Conservation (phyloP, 768 basidiomycete species). For the Calocybe indica region DNA sequence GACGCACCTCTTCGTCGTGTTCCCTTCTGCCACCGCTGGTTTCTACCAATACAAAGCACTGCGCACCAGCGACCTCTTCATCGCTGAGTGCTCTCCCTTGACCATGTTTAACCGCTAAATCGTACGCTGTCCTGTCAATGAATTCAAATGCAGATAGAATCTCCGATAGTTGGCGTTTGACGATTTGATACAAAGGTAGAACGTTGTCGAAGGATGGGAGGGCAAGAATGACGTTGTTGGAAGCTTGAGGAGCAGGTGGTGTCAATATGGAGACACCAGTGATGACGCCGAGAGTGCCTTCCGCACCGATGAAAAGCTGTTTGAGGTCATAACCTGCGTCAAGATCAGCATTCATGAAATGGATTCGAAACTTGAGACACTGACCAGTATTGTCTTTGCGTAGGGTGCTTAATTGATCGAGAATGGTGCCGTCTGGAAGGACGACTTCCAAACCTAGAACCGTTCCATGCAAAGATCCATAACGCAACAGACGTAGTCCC, state of each 20-base stretch:
- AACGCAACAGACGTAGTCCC: slow-evolving; percentile 88
- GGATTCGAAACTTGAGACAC: background rate
- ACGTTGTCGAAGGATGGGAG: slow-evolving; percentile 85
- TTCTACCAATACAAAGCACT: slow-evolving; percentile 90
- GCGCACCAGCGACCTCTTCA: slow-evolving; percentile 68
- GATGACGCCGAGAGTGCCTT: slow-evolving; percentile 93
- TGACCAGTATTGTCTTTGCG: slow-evolving; percentile 96
- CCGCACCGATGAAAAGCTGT: slow-evolving; percentile 96
- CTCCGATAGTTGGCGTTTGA: slow-evolving; percentile 82
- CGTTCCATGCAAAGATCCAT: slow-evolving; percentile 91
- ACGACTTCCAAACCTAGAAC: slow-evolving; percentile 96
- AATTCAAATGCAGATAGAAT: slow-evolving; percentile 98
- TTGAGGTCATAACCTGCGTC: slow-evolving; percentile 91
- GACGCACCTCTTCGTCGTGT: slow-evolving; percentile 83
- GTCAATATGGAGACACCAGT: slow-evolving; percentile 95
- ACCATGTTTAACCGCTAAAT: slow-evolving; percentile 78
- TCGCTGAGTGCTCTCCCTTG: slow-evolving; percentile 73
- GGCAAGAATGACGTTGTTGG: slow-evolving; percentile 89
- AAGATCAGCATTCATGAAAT: slow-evolving; percentile 1
- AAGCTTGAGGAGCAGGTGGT: slow-evolving; percentile 73
- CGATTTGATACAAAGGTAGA: slow-evolving; percentile 75
- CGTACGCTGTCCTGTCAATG: slow-evolving; percentile 82
- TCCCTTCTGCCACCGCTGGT: slow-evolving; percentile 90
- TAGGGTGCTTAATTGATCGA: slow-evolving; percentile 83
- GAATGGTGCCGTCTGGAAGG: slow-evolving; percentile 86